Evolutionary conservation across 2,329 filamentous ascomycete species (phyloP).

Genomic region (Drechslerella dactyloides): DNA sequence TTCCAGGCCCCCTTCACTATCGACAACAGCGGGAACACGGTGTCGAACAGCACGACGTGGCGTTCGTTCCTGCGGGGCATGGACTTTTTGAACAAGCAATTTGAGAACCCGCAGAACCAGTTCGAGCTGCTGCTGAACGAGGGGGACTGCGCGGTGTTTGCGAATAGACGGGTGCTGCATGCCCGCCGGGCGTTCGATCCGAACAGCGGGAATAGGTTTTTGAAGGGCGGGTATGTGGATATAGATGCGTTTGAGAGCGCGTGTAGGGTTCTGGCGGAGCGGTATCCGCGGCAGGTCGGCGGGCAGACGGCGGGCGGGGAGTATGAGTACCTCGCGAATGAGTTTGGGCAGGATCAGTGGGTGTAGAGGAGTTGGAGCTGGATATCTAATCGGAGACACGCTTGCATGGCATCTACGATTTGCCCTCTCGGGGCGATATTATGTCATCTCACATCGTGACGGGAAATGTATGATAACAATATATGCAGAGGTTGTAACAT

Average conservation of each 20-base stretch:
- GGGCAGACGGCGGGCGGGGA: background rate
- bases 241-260: constrained; percentile 67
- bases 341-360: constrained; percentile 35
- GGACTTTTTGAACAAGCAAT: constrained; percentile 41
- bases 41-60: constrained; percentile 41
- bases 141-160: constrained; percentile 91
- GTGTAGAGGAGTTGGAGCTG: too few species aligned
- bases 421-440: too few species aligned
- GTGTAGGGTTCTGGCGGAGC: constrained; percentile 60
- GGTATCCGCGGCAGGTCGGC: constrained; percentile 46
- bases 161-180: constrained; percentile 85
- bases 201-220: constrained; percentile 72
- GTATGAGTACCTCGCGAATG: constrained; percentile 21
- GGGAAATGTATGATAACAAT: too few species aligned
- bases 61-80: constrained; percentile 59
- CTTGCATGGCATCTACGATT: too few species aligned
- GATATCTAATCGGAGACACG: too few species aligned
- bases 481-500: too few species aligned
- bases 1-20: constrained; percentile 70
- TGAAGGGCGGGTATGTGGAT: constrained; percentile 84
- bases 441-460: too few species aligned
- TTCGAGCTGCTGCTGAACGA: constrained; percentile 75
- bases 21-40: constrained; percentile 26
- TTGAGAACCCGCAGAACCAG: constrained; percentile 67
- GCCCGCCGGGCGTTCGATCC: constrained; percentile 77